phyloP scores from a whole-genome alignment of 2,329 filamentous ascomycete species.

The Pseudogymnoascus sp. region DNA sequence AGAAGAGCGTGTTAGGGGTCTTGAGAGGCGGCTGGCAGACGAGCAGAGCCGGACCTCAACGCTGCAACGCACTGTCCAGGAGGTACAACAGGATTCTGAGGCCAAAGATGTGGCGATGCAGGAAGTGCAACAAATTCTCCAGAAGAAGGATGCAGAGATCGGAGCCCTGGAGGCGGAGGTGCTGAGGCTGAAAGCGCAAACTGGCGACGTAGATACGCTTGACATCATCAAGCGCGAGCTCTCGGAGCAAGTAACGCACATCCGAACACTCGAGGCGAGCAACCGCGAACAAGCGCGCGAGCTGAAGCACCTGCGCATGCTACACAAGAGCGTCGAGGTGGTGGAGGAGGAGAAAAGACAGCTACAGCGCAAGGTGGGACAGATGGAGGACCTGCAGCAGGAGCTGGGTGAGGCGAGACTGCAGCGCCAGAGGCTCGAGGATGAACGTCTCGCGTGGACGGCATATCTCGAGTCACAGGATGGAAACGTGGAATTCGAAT shows the following conservation, averaged over 20 bases:
- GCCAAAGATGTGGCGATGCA: conserved; percentile 25
- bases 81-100: conserved; percentile 39
- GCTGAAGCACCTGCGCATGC: conserved; percentile 69
- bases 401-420: conserved; percentile 73
- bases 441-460: conserved; percentile 80
- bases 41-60: conserved; percentile 51
- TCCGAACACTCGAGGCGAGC: conserved; percentile 69
- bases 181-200: conserved; percentile 73
- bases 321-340: conserved; percentile 81
- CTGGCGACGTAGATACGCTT: conserved; percentile 78
- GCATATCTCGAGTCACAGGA: conserved; percentile 69
- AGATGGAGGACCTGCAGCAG: conserved; percentile 63
- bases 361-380: conserved; percentile 66
- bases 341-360: conserved; percentile 91
- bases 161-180: conserved; percentile 76
- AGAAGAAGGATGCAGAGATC: conserved; percentile 60
- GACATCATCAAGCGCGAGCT: conserved; percentile 79
- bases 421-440: conserved; percentile 78
- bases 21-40: conserved; percentile 52
- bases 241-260: conserved; percentile 85
- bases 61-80: conserved; percentile 45
- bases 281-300: conserved; percentile 75
- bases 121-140: conserved; percentile 35
- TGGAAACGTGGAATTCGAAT: conserved; percentile 66
- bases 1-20: conserved; percentile 59